Conservation (phyloP, 805 yeast genomes). For the Candida schatavii region DNA sequence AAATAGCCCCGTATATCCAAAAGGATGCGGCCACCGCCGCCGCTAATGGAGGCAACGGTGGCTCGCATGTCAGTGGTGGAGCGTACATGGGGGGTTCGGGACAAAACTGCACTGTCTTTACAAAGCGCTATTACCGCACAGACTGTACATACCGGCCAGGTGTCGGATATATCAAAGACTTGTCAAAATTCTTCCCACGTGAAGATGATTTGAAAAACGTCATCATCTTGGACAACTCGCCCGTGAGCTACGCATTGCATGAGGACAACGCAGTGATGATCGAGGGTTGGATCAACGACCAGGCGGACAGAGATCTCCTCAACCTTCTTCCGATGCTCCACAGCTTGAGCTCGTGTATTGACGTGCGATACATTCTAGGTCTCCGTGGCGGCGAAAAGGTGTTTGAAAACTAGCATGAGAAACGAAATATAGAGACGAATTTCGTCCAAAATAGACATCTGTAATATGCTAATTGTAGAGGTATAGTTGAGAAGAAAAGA, state of each 20-base stretch:
- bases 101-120: conserved; percentile 39
- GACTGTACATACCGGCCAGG: conserved; percentile 78
- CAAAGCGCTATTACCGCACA: conserved; percentile 67
- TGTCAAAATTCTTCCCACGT: conserved; percentile 45
- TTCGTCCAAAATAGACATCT: too few species aligned
- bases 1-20: conserved; percentile 24
- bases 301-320: conserved; percentile 80
- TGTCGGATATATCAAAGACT: conserved; percentile 70
- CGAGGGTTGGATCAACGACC: conserved; percentile 98
- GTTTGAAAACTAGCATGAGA: conserved; percentile 36
- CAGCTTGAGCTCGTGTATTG: conserved; percentile 75
- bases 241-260: conserved; percentile 80
- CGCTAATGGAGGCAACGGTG: background rate
- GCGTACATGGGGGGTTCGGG: background rate
- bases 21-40: conserved; percentile 7
- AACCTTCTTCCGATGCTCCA: conserved; percentile 77
- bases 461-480: too few species aligned
- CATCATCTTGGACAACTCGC: conserved; percentile 88
- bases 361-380: conserved; percentile 76
- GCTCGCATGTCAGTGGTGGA: conserved; percentile 10
- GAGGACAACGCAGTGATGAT: conserved; percentile 87
- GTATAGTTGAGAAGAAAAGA: too few species aligned
- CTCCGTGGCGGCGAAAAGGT: conserved; percentile 69
- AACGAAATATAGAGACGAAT: too few species aligned
- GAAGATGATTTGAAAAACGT: conserved; percentile 70